phyloP scores from a whole-genome alignment of 139 green algal genomes.

The Eudorina sp. region DNA sequence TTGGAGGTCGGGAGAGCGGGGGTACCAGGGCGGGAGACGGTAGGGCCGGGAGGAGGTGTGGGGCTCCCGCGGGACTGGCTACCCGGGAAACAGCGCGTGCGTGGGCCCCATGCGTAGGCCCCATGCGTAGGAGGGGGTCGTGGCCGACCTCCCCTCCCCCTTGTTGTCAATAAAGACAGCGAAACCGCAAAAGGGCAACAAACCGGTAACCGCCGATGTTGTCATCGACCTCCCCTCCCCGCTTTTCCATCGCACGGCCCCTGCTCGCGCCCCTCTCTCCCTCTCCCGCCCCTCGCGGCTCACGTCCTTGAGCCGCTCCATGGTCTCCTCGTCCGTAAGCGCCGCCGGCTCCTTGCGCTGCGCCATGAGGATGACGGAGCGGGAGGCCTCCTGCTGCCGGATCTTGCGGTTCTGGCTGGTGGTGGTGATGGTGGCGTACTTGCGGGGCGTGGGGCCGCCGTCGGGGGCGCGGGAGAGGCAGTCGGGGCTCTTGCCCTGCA shows the following conservation, averaged over 20 bases:
- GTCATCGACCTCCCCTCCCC: neutral
- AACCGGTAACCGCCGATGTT: neutral
- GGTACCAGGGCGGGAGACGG: no score
- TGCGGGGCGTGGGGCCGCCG: slow-evolving; percentile 14
- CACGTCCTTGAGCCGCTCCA: slow-evolving; percentile 21
- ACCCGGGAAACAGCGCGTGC: no score
- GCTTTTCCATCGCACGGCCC: neutral
- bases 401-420: slow-evolving; percentile 7
- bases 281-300: neutral
- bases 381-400: neutral
- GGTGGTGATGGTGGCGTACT: slow-evolving; percentile 22
- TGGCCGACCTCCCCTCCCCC: no score
- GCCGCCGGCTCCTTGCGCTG: neutral
- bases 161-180: neutral
- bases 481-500: slow-evolving; percentile 44
- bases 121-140: no score
- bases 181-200: neutral
- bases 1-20: no score
- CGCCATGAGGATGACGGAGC: neutral
- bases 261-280: neutral
- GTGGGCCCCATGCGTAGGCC: no score
- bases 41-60: no score
- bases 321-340: neutral
- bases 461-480: slow-evolving; percentile 15
- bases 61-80: no score